Base-by-base conservation (phyloP, 139 green algal genomes). In the Parachlorella kessleri region DNA sequence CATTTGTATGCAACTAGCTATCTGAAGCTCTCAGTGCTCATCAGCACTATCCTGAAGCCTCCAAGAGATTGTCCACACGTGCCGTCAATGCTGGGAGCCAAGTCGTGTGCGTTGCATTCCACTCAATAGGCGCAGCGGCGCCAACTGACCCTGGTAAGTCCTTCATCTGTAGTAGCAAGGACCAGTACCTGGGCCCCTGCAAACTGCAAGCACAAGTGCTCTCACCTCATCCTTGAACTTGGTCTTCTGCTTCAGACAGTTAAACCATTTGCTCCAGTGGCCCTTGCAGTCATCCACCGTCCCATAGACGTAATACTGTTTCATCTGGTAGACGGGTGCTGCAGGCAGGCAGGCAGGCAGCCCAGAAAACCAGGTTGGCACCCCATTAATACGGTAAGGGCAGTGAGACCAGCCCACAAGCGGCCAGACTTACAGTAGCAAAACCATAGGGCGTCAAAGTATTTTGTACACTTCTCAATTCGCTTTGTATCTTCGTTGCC, bases 361-460 rank as follows among this genome's bases (percentile, higher is more conserved):
- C 36, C 37, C 33, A 24, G n/a, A 38, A 26, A 65, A 63, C 33
- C 28, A 32, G 7, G 0, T 42, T 24, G 10, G 2, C n/a, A 8
- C 28, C n/a, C 21, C 14, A 59, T 59, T 28, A 59, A 18, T 18
- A 18, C 14, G 48, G 48, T 18, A n/a, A n/a, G n/a, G n/a, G n/a
- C n/a, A n/a, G n/a, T n/a, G n/a, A n/a, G n/a, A n/a, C n/a, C n/a
- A n/a, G n/a, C n/a, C n/a, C n/a, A n/a, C 48, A 18, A 14, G 48
- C 3, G 6, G 28, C 33, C 6, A 6, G 3, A 73, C 87, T 84
- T 54, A 92, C 87, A 92, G 53, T 92, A 92, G 78, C 88, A 92
- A 48, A 91, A 89, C 83, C 86, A 92, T 2, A 92, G 66, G 18
- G 83, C 78, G 48, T 92, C 88, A 39, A 92, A 91, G 2, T 83